These are phyloP conservation scores for Corinectria fuckeliana DNA, from an alignment of 2,329 filamentous ascomycete genomes.

Conservation along the genomic window DNA sequence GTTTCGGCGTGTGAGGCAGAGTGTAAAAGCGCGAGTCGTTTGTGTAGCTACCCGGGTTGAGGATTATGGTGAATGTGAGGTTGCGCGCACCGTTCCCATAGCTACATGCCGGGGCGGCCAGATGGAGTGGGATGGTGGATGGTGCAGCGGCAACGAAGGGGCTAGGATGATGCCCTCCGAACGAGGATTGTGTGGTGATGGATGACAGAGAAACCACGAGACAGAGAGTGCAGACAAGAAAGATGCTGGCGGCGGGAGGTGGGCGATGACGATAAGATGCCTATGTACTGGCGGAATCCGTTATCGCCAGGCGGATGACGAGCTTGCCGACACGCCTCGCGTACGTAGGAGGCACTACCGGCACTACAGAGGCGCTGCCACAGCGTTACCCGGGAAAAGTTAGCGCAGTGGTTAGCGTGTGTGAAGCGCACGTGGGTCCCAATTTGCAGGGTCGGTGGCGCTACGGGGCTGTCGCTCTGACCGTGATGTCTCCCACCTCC, in stretches of 20 bases:
- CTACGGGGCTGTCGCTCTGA: neutral
- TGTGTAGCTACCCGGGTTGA: neutral
- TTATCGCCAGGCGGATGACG: slow-evolving; percentile 25
- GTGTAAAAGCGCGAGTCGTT: neutral
- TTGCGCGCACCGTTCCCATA: slow-evolving; percentile 18
- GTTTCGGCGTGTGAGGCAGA: neutral
- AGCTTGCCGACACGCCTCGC: neutral
- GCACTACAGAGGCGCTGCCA: slow-evolving; percentile 6
- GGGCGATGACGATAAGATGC: slow-evolving; percentile 20
- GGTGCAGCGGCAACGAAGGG: neutral
- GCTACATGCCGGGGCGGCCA: slow-evolving; percentile 31
- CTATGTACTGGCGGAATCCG: slow-evolving; percentile 5
- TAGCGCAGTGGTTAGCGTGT: slow-evolving; percentile 7
- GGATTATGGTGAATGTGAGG: neutral
- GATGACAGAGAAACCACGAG: slow-evolving; percentile 11
- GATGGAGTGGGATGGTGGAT: neutral
- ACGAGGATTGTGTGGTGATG: neutral
- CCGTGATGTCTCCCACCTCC: neutral
- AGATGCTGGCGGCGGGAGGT: neutral
- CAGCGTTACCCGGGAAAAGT: slow-evolving; percentile 8
- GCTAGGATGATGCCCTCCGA: neutral
- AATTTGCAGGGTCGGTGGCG: neutral
- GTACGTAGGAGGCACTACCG: neutral
- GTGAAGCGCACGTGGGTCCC: slow-evolving; percentile 9
- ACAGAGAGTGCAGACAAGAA: neutral